phyloP scores from a whole-genome alignment of 1,139 yeast species.

The Debaryomycetaceae sp. region DNA sequence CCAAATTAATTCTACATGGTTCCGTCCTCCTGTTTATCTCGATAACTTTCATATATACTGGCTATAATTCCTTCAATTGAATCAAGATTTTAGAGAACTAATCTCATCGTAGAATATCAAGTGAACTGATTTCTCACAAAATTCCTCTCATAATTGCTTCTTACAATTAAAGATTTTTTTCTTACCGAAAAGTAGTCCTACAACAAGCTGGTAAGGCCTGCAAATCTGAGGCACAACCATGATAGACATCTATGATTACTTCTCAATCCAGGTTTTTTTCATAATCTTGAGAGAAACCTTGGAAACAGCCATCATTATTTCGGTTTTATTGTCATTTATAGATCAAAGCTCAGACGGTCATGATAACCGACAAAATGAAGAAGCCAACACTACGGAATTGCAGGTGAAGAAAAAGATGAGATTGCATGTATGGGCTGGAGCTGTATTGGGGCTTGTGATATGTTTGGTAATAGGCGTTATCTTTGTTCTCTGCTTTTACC shows the following conservation, averaged over 20 bases:
- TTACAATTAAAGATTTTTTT: too few species aligned
- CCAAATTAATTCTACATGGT: too few species aligned
- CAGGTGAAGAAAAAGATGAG: conserved; percentile 31
- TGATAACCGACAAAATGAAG: background rate
- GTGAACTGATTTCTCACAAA: too few species aligned
- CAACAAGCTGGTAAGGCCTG: too few species aligned
- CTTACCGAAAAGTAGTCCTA: too few species aligned
- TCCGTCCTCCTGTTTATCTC: too few species aligned
- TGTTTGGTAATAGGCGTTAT: conserved; percentile 75
- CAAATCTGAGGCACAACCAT: background rate
- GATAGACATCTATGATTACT: conserved; percentile 42
- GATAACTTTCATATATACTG: too few species aligned
- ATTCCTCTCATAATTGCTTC: too few species aligned
- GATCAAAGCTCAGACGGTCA: conserved; percentile 48
- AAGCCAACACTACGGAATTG: conserved; percentile 4
- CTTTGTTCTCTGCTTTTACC: conserved; percentile 72
- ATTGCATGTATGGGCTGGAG: conserved; percentile 84
- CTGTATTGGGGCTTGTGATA: conserved; percentile 64
- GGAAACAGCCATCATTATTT: conserved; percentile 83
- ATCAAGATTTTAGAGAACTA: too few species aligned
- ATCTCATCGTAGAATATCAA: too few species aligned
- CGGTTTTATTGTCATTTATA: conserved; percentile 78
- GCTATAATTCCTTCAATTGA: too few species aligned
- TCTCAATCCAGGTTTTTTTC: conserved; percentile 78
- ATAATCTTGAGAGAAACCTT: conserved; percentile 82